Evolutionary conservation across 192 early-diverging fungal genomes (phyloP).

Genomic region (Entomortierella beljakovae): DNA sequence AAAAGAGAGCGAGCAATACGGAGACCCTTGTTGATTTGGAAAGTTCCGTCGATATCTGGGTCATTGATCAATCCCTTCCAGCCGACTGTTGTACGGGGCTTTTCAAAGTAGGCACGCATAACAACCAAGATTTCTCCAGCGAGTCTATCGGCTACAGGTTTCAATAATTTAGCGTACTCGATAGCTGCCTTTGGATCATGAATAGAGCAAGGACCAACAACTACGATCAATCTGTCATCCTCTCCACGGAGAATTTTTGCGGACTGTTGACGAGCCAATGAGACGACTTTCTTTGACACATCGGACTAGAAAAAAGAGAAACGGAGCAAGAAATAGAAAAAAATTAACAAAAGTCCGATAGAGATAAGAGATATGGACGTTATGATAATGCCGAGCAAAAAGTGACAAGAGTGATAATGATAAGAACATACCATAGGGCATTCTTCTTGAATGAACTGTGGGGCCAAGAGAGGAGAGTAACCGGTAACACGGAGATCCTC

Average conservation of each 20-base stretch:
- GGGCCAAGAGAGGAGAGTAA: slow-evolving; percentile 93
- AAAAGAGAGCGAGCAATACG: slow-evolving; percentile 86
- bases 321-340: not conserved
- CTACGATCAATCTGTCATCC: slow-evolving; percentile 90
- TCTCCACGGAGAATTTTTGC: slow-evolving; percentile 79
- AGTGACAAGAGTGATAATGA: not conserved
- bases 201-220: slow-evolving; percentile 97
- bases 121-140: slow-evolving; percentile 86
- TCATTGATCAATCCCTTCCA: slow-evolving; percentile 91
- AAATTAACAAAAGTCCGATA: not conserved
- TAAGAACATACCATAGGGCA: slow-evolving; percentile 68
- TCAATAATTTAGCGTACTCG: slow-evolving; percentile 77
- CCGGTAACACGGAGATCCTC: slow-evolving; percentile 91
- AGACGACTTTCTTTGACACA: slow-evolving; percentile 57
- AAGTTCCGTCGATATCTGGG: slow-evolving; percentile 81
- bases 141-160: slow-evolving; percentile 64
- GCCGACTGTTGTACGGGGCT: slow-evolving; percentile 95
- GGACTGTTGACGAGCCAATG: slow-evolving; percentile 67
- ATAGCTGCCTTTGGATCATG: slow-evolving; percentile 89
- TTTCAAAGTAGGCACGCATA: slow-evolving; percentile 99
- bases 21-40: slow-evolving; percentile 97
- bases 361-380: not conserved
- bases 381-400: not conserved
- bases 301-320: slow-evolving; percentile 33
- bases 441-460: slow-evolving; percentile 91